Base-by-base conservation (phyloP, 2,329 filamentous ascomycete genomes). In the Fusarium continuum region DNA sequence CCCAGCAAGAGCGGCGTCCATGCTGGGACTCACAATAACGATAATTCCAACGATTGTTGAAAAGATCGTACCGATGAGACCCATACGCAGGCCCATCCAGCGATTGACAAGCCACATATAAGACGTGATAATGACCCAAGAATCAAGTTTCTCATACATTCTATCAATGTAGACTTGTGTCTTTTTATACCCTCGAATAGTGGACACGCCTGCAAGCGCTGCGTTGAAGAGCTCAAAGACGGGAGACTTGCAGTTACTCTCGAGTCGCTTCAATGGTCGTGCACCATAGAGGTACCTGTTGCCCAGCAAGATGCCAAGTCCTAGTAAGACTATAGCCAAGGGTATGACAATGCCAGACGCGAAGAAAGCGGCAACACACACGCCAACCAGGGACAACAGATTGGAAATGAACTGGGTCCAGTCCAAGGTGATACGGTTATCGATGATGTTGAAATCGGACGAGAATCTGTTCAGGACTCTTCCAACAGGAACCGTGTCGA, bases 171-270 rank as follows among this genome's bases (percentile, higher is more conserved):
- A 94, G 1, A 82, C 81, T 17, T 86, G 80, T 0, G 81, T 78
- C 77, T 91, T 92, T 63, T 87, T 86, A 65, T 91, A 94, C 0
- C 89, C 89, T 11, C 91, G 86, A 47, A 95, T 91, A 0, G 91
- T 93, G 2, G 86, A 81, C 16, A 95, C 85, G 6, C 91, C 91
- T 0, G 85, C 83, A 9, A 94, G 82, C 0, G 89, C 86, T 2
- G 89, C 87, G 10, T 88, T 88, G 68, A 94, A 93, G 61, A 91
- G 87, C 73, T 94, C 91, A 67, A 92, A 93, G 1, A 94, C 87
- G 0, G 91, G 91, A 0, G 88, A 91, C 74, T 92, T 93, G 51
- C 87, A 85, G 4, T 84, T 91, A 64, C 88, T 91, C 74, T 94
- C 91, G 2, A 94, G 82, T 6, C 91, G 83, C 77, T 93, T 94